Evolutionary conservation across 352 stramenopile genomes (phyloP), one percentile per base, ranked within the genome.

Genomic region (Aphanomyces euteiches): DNA sequence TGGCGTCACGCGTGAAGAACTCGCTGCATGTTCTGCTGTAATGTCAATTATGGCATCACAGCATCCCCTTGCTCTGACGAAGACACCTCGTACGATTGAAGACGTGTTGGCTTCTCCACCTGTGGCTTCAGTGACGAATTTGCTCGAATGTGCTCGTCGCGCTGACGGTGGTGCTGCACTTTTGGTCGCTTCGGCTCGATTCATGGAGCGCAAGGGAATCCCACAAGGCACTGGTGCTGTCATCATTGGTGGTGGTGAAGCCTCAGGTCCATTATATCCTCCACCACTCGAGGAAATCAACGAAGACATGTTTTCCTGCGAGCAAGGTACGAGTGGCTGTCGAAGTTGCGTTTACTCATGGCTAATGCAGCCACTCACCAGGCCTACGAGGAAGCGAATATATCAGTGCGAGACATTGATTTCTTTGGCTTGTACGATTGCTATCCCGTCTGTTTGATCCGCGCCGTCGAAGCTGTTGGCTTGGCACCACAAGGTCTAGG

Each of bases 361-460:
- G 28, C 28, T 28, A 2, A 15, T 15, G 34, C 59, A 69, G 63
- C 77, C 4, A 77, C 76, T 40, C 15, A 17, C 2, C 56, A 65
- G 28, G 77, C 77, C 7, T 82, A 81, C 56, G 58, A 56, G 12
- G 53, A 75, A 54, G 75, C 77, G 19, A 73, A 80, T 36, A 50
- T 81, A 5, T 48, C 36, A 8, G 50, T 68, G 0, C 53, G 74
- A 5, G 73, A 82, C 39, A 82, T 82, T 60, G 76, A 82, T 47
- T 81, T 79, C 34, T 82, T 82, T 66, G 77, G 75, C 28, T 50
- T 82, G 17, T 82, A 82, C 66, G 77, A 82, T 65, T 82, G 77
- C 59, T 82, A 82, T 64, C 77, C 77, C 19, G 79, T 82, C 34
- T 82, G 77, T 56, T 72, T 82, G 6, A 54, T 82, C 17, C 75